Evolutionary conservation across 2,329 filamentous ascomycete genomes (phyloP).

Genomic region (Eutypella sp.): DNA sequence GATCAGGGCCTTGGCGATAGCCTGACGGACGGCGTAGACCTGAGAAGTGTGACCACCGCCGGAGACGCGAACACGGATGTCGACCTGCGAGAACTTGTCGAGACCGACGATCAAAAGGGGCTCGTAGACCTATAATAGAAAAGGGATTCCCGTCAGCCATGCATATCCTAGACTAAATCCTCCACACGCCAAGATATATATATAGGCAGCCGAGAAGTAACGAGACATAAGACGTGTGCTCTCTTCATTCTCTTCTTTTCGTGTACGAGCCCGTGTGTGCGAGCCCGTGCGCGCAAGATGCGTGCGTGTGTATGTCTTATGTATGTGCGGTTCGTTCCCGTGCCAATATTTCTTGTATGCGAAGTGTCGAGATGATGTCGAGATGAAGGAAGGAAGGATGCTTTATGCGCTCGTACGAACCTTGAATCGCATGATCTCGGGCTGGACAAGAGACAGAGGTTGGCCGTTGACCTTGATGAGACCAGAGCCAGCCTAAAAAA

Average conservation of each 20-base stretch:
- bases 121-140: slow-evolving; percentile 75
- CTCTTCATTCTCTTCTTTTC: no score
- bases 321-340: no score
- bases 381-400: no score
- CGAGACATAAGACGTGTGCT: no score
- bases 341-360: background rate
- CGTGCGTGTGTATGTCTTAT: no score
- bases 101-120: slow-evolving; percentile 93
- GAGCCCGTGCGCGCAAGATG: no score
- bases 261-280: no score
- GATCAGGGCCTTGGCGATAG: slow-evolving; percentile 95
- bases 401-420: slow-evolving; percentile 39
- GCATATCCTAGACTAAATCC: slow-evolving; percentile 1
- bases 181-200: background rate
- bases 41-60: slow-evolving; percentile 98
- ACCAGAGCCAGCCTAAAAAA: slow-evolving; percentile 43
- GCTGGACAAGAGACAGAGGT: slow-evolving; percentile 89
- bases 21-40: slow-evolving; percentile 97
- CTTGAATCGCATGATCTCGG: slow-evolving; percentile 97
- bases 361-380: no score
- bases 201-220: no score
- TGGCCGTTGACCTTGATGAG: slow-evolving; percentile 99
- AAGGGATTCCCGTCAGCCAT: slow-evolving; percentile 9
- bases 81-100: slow-evolving; percentile 94
- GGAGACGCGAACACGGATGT: slow-evolving; percentile 93